Percentiles rank a stretch among this genome's conserved stretches.
Conservation (phyloP, 1,284 basidiomycete genomes). For the Takashimella tepidaria region DNA sequence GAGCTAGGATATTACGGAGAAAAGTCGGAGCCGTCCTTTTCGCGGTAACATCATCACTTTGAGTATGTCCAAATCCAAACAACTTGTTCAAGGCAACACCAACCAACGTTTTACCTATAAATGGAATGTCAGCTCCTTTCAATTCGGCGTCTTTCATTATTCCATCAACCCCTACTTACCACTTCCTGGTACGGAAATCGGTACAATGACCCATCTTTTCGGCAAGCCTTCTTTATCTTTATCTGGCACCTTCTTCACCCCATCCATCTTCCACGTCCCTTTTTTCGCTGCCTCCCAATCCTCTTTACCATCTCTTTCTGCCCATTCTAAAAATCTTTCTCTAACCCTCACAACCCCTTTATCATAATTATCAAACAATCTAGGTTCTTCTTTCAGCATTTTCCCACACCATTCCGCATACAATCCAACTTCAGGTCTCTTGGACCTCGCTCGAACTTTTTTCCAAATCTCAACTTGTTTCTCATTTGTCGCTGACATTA, state of each 20-base stretch:
- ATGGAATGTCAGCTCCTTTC: not conserved
- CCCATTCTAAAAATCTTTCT: conserved; percentile 71
- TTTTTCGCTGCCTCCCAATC: conserved; percentile 49
- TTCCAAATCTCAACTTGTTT: conserved; percentile 35
- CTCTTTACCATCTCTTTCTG: conserved; percentile 54
- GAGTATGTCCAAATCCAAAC: conserved; percentile 80
- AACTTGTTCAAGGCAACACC: conserved; percentile 71
- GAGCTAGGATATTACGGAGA: conserved; percentile 63
- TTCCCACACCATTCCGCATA: conserved; percentile 49
- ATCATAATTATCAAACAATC: conserved; percentile 61
- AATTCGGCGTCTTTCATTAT: not conserved
- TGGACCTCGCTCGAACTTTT: conserved; percentile 33
- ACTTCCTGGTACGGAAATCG: conserved; percentile 86
- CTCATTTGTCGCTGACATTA: conserved; percentile 18
- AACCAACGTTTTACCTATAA: conserved; percentile 78
- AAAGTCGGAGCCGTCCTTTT: conserved; percentile 78
- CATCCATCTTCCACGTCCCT: conserved; percentile 32
- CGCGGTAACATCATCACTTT: conserved; percentile 79
- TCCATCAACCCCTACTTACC: conserved; percentile 54
- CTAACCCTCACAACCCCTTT: conserved; percentile 75
- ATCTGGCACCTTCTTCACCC: conserved; percentile 22
- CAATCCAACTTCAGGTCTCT: conserved; percentile 46
- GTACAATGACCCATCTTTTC: conserved; percentile 80
- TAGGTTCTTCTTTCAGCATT: conserved; percentile 62
- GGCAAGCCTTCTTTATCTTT: conserved; percentile 29